These are phyloP conservation scores for Speleostelium caveatum DNA, from an alignment of 78 protist genomes.

Conservation along the genomic window DNA sequence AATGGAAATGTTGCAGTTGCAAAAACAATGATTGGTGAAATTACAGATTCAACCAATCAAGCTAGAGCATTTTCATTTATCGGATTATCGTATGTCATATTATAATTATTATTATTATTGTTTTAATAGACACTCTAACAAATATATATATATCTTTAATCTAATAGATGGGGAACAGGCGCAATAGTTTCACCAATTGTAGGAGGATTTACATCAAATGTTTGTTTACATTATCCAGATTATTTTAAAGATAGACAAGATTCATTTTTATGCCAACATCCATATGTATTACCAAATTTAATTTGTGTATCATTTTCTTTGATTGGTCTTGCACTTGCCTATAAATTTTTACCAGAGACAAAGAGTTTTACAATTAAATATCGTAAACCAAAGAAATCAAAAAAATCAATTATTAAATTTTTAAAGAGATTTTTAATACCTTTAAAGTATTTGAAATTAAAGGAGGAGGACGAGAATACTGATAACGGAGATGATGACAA, in stretches of 20 bases:
- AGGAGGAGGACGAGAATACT: too few species aligned
- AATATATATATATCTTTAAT: background rate
- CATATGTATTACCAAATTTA: conserved; percentile 64
- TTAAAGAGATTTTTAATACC: too few species aligned
- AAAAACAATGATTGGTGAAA: conserved; percentile 60
- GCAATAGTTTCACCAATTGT: conserved; percentile 73
- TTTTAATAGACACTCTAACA: background rate
- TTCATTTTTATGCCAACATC: conserved; percentile 27
- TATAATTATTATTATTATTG: background rate
- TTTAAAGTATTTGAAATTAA: too few species aligned
- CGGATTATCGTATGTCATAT: conserved; percentile 9
- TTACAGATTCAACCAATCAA: conserved; percentile 67
- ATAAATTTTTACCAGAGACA: conserved; percentile 31
- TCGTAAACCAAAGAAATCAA: too few species aligned
- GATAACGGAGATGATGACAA: too few species aligned
- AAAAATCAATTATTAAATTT: too few species aligned
- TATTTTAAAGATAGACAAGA: background rate
- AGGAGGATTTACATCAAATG: conserved; percentile 59
- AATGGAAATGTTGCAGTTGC: conserved; percentile 79
- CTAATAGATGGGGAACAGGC: background rate
- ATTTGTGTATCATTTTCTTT: conserved; percentile 24
- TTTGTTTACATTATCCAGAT: conserved; percentile 42
- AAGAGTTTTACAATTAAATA: conserved; percentile 23
- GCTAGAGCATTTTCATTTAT: conserved; percentile 34
- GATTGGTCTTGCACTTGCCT: conserved; percentile 2